phyloP scores from a whole-genome alignment of 1,284 basidiomycete species.

The Hemileia vastatrix region DNA sequence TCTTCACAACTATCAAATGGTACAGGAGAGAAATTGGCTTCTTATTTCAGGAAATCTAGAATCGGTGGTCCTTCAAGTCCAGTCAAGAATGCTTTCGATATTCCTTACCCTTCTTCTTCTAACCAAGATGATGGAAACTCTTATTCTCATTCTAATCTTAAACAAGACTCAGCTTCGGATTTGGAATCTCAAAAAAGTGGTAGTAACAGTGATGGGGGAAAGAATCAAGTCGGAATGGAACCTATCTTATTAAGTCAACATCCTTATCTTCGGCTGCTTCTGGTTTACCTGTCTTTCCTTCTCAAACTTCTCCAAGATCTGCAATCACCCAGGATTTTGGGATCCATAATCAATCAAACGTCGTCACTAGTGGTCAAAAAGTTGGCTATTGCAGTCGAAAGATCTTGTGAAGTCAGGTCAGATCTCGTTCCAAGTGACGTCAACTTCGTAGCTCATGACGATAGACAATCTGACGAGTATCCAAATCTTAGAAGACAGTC shows the following conservation, averaged over 20 bases:
- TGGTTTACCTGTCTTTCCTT: neutral
- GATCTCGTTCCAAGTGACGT: neutral
- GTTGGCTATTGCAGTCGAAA: neutral
- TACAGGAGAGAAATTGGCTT: neutral
- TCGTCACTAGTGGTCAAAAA: neutral
- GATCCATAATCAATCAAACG: neutral
- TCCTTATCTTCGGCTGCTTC: neutral
- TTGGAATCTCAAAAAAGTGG: too few species aligned
- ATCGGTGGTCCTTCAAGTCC: too few species aligned
- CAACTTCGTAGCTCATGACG: neutral
- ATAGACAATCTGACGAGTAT: neutral
- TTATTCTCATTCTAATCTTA: too few species aligned
- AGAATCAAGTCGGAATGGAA: too few species aligned
- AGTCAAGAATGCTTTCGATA: too few species aligned
- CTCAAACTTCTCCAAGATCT: neutral
- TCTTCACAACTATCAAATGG: neutral
- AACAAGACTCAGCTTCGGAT: too few species aligned
- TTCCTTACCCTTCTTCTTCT: too few species aligned
- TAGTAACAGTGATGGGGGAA: too few species aligned
- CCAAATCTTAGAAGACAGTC: neutral
- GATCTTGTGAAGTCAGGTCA: neutral
- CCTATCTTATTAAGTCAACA: neutral
- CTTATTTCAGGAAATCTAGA: neutral
- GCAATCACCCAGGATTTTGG: neutral
- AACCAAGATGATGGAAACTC: too few species aligned